Conservation (phyloP, 768 basidiomycete genomes). For the Dictyophora rubrovolvata region DNA sequence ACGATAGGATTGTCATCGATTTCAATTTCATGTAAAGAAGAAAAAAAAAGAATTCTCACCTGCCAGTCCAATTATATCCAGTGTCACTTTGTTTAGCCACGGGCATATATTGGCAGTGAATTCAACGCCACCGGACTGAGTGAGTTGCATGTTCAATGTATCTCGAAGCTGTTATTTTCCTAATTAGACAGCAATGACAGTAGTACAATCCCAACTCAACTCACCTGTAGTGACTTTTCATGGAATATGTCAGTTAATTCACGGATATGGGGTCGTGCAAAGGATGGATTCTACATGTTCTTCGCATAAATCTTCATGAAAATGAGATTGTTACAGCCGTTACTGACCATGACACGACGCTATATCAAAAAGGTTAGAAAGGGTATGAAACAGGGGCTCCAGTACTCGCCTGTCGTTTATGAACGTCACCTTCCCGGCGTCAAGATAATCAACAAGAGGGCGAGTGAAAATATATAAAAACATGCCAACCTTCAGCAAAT, state of each 20-base stretch:
- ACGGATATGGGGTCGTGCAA: neutral
- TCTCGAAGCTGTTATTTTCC: slow-evolving; percentile 36
- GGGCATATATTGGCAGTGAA: slow-evolving; percentile 2
- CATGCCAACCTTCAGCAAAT: slow-evolving; percentile 25
- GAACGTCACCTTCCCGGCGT: slow-evolving; percentile 20
- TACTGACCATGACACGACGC: slow-evolving; percentile 23
- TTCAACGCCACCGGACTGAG: slow-evolving; percentile 13
- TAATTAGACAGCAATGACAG: slow-evolving; percentile 13
- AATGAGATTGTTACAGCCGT: no score
- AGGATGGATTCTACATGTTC: neutral
- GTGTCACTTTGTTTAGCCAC: slow-evolving; percentile 12
- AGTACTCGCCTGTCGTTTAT: slow-evolving; percentile 28
- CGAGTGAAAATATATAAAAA: neutral
- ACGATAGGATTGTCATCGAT: neutral
- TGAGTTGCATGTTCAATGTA: slow-evolving; percentile 29
- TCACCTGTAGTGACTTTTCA: slow-evolving; percentile 15
- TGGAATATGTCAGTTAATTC: slow-evolving; percentile 1
- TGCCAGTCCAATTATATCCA: slow-evolving; percentile 18
- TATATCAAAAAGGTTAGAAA: neutral
- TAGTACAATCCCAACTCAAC: neutral
- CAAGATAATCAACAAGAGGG: neutral
- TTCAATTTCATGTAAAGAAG: neutral
- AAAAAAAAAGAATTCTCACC: slow-evolving; percentile 4
- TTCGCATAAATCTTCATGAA: no score
- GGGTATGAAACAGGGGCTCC: neutral